Evolutionary conservation across 768 basidiomycete species (phyloP), one percentile per base, ranked within the genome.

Genomic region (Boletus huronensis): DNA sequence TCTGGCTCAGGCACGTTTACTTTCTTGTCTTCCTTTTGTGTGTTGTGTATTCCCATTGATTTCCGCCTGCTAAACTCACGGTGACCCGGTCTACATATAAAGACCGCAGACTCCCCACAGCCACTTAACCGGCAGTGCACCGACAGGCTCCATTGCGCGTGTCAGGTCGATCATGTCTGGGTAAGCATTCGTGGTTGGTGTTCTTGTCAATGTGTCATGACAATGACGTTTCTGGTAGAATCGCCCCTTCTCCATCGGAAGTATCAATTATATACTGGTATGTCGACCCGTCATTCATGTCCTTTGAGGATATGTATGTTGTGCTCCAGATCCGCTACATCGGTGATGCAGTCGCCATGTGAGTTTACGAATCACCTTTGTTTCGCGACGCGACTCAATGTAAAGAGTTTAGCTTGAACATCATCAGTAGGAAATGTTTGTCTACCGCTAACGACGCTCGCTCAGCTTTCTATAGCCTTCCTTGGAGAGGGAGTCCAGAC

Each of bases 161-260:
- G n/a, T n/a, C n/a, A 59, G 64, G 40, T 66, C n/a, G 44, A 63
- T 26, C 31, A 60, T 44, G 25, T 63, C 32, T 64, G 64, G 64
- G 64, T 60, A 47, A 39, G 53, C 32, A n/a, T 7, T 4, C 17
- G 1, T 1, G 11, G 1, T 28, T 32, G 11, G 10, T 19, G 11
- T 32, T 26, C 19, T 43, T 36, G 34, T 50, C 3, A 17, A 32
- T 9, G 2, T 25, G n/a, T 16, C 13, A 41, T 9, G 10, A 21
- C 21, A 35, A 53, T 48, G 6, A 40, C 0, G 4, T 23, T 25
- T n/a, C 26, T 51, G n/a, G 11, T 25, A 64, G 64, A 53, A 49
- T 3, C 45, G 34, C 3, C 29, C 26, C 8, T 26, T 49, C 3
- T 46, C 48, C 14, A 57, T 59, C 19, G 60, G 64, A 43, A 63